Conservation (phyloP, 257 asterid species). For the Cordia subcordata region DNA sequence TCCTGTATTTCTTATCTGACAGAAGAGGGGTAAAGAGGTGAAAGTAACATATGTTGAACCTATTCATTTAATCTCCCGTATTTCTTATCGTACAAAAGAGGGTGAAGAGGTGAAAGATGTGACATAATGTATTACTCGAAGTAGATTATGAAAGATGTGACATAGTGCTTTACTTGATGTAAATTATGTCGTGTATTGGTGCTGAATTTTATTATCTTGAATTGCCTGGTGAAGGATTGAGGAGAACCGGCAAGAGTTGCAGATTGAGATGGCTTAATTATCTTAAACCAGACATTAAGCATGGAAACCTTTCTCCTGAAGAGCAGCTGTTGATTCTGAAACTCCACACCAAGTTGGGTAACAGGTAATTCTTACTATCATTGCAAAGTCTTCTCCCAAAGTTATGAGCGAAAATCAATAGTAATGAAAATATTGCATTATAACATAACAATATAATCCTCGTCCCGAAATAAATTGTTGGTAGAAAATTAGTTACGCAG, state of each 20-base stretch:
- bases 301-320: slow-evolving; percentile 31
- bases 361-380: slow-evolving; percentile 20
- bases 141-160: not conserved
- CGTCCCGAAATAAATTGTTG: too few relatives aligned
- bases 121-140: not conserved
- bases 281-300: slow-evolving; percentile 37
- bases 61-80: too few relatives aligned
- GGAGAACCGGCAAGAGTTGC: slow-evolving; percentile 40
- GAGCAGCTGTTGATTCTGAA: slow-evolving; percentile 37
- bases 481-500: too few relatives aligned
- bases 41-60: too few relatives aligned
- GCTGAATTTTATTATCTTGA: not conserved
- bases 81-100: too few relatives aligned
- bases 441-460: too few relatives aligned
- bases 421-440: too few relatives aligned
- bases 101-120: too few relatives aligned
- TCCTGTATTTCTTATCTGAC: too few relatives aligned
- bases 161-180: not conserved
- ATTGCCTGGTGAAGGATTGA: slow-evolving; percentile 18
- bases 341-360: slow-evolving; percentile 37
- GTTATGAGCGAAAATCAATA: not conserved
- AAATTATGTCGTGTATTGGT: not conserved
- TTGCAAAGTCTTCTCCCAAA: not conserved
- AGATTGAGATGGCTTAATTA: slow-evolving; percentile 44
- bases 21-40: too few relatives aligned